Percentiles rank a stretch among this genome's conserved stretches.
Conservation (phyloP, 148 eudicot species). For the Silene conica region DNA sequence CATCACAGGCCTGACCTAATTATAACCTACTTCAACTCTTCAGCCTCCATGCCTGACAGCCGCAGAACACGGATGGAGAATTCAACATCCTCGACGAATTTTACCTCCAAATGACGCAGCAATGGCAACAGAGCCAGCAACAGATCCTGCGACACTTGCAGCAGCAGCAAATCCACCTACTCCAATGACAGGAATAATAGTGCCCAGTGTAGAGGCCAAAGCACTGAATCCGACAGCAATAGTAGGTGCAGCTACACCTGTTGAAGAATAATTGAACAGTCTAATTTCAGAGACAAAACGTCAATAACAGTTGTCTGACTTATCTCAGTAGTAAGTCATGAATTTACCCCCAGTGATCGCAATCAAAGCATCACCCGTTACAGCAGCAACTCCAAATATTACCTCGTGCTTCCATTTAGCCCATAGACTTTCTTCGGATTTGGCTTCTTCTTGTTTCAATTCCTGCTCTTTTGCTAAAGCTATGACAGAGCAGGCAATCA, state of each 20-base stretch:
- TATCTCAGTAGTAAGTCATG: neutral
- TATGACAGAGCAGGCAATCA: slow-evolving; percentile 94
- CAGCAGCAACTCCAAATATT: slow-evolving; percentile 94
- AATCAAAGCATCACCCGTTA: slow-evolving; percentile 91
- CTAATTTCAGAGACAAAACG: slow-evolving; percentile 3
- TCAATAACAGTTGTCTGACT: neutral
- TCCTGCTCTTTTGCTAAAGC: slow-evolving; percentile 69
- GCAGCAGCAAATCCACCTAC: slow-evolving; percentile 97
- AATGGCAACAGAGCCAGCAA: slow-evolving; percentile 94
- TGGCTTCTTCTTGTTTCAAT: slow-evolving; percentile 43
- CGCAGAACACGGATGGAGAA: neutral
- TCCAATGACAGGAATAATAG: slow-evolving; percentile 82
- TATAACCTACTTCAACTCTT: too few relatives aligned
- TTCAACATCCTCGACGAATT: neutral
- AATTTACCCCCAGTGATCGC: slow-evolving; percentile 90
- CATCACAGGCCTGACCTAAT: too few relatives aligned
- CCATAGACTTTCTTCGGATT: slow-evolving; percentile 55
- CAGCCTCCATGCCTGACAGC: too few relatives aligned
- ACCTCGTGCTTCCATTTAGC: slow-evolving; percentile 91
- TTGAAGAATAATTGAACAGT: slow-evolving; percentile 20
- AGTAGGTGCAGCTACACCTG: slow-evolving; percentile 99
- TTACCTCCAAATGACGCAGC: slow-evolving; percentile 99
- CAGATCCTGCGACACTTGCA: slow-evolving; percentile 94
- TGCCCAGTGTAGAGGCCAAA: slow-evolving; percentile 92
- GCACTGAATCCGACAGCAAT: slow-evolving; percentile 98